phyloP scores from a whole-genome alignment of 176 grass and related monocot species.

The Lolium perenne region DNA sequence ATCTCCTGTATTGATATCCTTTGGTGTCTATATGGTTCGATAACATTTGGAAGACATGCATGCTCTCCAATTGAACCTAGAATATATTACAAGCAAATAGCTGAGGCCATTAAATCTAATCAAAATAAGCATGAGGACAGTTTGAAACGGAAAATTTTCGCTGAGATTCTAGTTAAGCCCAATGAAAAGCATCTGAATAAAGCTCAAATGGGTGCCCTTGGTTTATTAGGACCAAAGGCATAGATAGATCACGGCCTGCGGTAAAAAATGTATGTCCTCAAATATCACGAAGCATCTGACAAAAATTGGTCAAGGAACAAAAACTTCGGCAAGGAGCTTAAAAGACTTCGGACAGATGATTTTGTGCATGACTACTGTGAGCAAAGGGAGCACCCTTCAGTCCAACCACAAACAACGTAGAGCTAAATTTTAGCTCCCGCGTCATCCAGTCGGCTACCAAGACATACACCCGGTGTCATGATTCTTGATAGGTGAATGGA shows the following conservation, averaged over 20 bases:
- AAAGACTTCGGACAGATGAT: neutral
- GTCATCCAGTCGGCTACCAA: slow-evolving; percentile 81
- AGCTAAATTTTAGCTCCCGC: slow-evolving; percentile 79
- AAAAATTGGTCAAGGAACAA: neutral
- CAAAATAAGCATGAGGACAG: neutral
- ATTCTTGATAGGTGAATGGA: slow-evolving; percentile 67
- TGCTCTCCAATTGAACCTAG: neutral
- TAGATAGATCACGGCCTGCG: neutral
- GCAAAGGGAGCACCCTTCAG: slow-evolving; percentile 93
- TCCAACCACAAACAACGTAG: slow-evolving; percentile 74
- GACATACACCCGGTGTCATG: slow-evolving; percentile 2
- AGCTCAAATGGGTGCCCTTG: too few species aligned
- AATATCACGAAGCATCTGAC: neutral
- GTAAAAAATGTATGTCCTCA: neutral
- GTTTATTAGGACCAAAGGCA: neutral
- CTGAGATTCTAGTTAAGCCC: neutral
- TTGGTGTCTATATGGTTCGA: neutral
- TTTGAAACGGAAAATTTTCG: neutral
- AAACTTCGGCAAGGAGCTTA: neutral
- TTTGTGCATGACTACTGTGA: slow-evolving; percentile 37
- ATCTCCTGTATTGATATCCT: neutral
- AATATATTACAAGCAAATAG: neutral
- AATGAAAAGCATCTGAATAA: neutral
- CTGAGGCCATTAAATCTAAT: neutral
- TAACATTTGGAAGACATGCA: neutral